Percentiles rank a stretch among this genome's conserved stretches.
These are phyloP conservation scores for Crithidia expoeki DNA, from an alignment of 208 protist genomes.

Conservation along the genomic window DNA sequence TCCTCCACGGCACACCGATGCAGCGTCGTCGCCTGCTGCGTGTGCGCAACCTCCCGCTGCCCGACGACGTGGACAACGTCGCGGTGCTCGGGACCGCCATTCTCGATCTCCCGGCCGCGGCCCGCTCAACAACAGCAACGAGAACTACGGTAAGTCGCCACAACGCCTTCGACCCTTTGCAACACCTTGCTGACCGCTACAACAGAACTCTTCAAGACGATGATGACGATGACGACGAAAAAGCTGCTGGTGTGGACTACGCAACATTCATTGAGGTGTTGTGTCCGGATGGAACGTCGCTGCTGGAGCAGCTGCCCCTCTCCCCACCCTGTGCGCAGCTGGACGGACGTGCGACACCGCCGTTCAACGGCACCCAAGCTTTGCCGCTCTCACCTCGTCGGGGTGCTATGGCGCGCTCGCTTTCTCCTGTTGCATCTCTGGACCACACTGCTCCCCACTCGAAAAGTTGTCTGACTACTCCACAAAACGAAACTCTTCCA, in stretches of 20 bases:
- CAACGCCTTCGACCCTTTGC: too few species aligned
- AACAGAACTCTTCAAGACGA: not conserved
- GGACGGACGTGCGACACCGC: too few species aligned
- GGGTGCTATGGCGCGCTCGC: too few species aligned
- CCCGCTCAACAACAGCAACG: not conserved
- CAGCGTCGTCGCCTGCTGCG: conserved; percentile 15
- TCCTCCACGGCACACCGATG: conserved; percentile 10
- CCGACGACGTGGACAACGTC: not conserved
- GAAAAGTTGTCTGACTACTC: too few species aligned
- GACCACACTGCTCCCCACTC: too few species aligned
- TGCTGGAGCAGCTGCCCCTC: conserved; percentile 21
- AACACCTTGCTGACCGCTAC: not conserved
- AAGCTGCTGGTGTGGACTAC: too few species aligned
- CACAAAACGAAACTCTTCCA: too few species aligned
- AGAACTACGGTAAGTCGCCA: not conserved
- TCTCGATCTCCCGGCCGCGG: conserved; percentile 24
- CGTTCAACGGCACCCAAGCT: too few species aligned
- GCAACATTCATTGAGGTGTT: conserved; percentile 24
- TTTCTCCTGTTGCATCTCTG: too few species aligned
- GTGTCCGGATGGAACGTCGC: conserved; percentile 16
- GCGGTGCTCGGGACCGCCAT: conserved; percentile 20
- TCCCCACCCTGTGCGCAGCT: not conserved
- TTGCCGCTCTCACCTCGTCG: too few species aligned
- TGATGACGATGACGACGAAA: not conserved
- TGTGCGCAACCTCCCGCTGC: conserved; percentile 8